Evolutionary conservation across 2,329 filamentous ascomycete species (phyloP), one percentile per base, ranked within the genome.

Genomic region (Cladosporium sp.): DNA sequence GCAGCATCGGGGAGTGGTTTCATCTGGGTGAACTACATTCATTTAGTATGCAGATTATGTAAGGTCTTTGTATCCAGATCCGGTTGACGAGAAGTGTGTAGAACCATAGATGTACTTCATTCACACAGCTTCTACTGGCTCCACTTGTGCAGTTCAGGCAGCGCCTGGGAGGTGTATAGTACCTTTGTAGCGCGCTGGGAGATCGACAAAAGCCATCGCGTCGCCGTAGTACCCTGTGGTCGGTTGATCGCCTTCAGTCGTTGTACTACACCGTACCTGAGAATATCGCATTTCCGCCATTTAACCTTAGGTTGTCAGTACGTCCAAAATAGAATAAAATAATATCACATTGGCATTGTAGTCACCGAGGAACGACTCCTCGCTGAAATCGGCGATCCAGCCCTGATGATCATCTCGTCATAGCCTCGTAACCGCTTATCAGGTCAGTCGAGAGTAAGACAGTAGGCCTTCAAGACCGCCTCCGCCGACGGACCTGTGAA

Each of bases 401-500:
- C 32, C 32, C 30, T 21, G 18, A 55, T 55, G 28, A 55, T 12
- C 7, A 11, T 6, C 52, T 34, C 52, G 30, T 55, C 52, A 34
- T 55, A 32, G 18, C 28, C 52, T 55, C 30, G 28, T 34, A 21
- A 34, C 7, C 52, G 52, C 52, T 34, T 55, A 28, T 3, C 14
- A 15, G 1, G 15, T 28, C 2, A 7, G 6, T 28, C n/a, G 2
- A 1, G 24, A 14, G 12, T 6, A 34, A 30, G 15, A 55, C 14
- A 34, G 1, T 14, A 55, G 26, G 57, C 12, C 26, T 59, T 59
- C 24, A n/a, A 11, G 36, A 4, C 36, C 57, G 36, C 32, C 44
- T 34, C 59, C 59, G 59, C 59, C 59, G 59, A 61, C 59, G 59
- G 59, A 34, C 30, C 28, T 61, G 18, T 32, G 28, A 21, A 38